phyloP scores from a whole-genome alignment of 768 basidiomycete genomes.

The Hypholoma fasciculare region DNA sequence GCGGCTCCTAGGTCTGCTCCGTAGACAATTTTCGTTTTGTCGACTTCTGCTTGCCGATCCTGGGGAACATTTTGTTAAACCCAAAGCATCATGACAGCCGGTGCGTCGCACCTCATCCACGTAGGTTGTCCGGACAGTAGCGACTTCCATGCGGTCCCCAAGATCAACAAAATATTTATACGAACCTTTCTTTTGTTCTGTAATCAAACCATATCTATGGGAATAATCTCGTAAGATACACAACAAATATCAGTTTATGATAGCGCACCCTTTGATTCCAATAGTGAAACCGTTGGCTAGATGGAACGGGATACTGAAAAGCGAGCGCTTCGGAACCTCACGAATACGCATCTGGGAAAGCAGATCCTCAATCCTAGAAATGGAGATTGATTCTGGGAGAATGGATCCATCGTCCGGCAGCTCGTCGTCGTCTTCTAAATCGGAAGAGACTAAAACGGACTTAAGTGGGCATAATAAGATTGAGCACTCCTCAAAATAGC shows the following conservation, averaged over 20 bases:
- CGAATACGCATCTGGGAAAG: conserved; percentile 79
- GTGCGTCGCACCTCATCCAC: conserved; percentile 64
- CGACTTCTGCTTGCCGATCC: conserved; percentile 47
- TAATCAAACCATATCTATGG: conserved; percentile 81
- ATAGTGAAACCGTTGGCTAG: conserved; percentile 75
- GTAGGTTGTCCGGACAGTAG: conserved; percentile 66
- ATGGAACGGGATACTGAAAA: conserved; percentile 80
- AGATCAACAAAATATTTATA: conserved; percentile 85
- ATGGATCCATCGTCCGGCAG: conserved; percentile 40
- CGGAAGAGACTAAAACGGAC: conserved; percentile 61
- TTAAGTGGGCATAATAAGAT: conserved; percentile 23
- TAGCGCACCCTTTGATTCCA: conserved; percentile 72
- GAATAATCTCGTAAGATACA: conserved; percentile 4
- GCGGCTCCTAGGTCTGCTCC: conserved; percentile 39
- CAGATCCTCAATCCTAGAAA: conserved; percentile 76
- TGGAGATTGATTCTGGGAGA: conserved; percentile 71
- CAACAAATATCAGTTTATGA: not conserved
- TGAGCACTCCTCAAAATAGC: not conserved
- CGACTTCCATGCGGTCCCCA: conserved; percentile 78
- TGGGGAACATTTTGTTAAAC: conserved; percentile 12
- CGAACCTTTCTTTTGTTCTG: conserved; percentile 81
- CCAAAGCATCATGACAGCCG: not conserved
- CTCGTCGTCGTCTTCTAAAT: conserved; percentile 55
- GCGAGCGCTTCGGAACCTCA: conserved; percentile 80
- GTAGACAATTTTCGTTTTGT: conserved; percentile 45